Evolutionary conservation across 768 basidiomycete species (phyloP).

Genomic region (Melanogaster broomeanus): DNA sequence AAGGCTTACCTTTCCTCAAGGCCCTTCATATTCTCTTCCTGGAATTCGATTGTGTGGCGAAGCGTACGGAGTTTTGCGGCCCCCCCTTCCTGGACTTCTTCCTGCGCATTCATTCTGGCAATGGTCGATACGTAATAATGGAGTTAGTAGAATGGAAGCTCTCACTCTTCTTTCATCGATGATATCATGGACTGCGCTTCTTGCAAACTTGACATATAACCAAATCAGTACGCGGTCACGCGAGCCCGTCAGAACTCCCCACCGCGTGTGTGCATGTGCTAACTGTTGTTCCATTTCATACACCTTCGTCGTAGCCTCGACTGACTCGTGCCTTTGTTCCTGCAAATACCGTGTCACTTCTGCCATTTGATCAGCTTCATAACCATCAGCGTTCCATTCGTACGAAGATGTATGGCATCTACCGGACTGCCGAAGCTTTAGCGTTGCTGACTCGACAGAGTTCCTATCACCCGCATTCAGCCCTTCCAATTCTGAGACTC

Average conservation of each 20-base stretch:
- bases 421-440: constrained; percentile 29
- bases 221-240: constrained; percentile 10
- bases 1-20: constrained; percentile 27
- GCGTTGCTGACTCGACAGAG: constrained; percentile 17
- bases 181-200: constrained; percentile 25
- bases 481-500: constrained; percentile 40
- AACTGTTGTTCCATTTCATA: constrained; percentile 31
- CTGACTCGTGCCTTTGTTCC: constrained; percentile 31
- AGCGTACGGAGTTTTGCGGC: constrained; percentile 28
- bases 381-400: constrained; percentile 14
- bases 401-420: not conserved
- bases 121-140: constrained; percentile 13
- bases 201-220: constrained; percentile 20
- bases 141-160: constrained; percentile 22
- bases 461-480: constrained; percentile 20
- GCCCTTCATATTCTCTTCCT: constrained; percentile 27
- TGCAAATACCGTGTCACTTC: constrained; percentile 24
- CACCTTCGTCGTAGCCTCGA: constrained; percentile 19
- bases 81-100: constrained; percentile 26
- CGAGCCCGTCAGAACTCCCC: not conserved
- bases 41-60: constrained; percentile 31
- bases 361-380: constrained; percentile 20
- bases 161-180: constrained; percentile 33
- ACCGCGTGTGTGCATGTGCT: constrained; percentile 23
- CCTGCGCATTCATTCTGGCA: constrained; percentile 23